Evolutionary conservation across 441 rosid genomes (phyloP).

Genomic region (Croton setiger): DNA sequence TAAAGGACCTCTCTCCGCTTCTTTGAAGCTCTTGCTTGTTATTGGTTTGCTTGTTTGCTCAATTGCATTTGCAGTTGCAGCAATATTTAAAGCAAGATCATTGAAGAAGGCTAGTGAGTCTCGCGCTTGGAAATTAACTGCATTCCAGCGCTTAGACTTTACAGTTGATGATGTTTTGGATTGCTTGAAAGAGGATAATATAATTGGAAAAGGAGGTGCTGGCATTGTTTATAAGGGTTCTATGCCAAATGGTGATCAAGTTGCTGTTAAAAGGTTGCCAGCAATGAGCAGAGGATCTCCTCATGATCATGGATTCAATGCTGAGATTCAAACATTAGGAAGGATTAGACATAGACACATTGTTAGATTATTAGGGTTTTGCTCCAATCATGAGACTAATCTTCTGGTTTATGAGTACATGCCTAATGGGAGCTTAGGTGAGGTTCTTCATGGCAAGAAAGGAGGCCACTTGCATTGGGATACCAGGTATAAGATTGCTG

Average conservation of each 20-base stretch:
- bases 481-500: conserved; percentile 91
- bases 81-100: conserved; percentile 80
- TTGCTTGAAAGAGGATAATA: conserved; percentile 86
- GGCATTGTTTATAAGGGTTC: conserved; percentile 88
- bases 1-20: conserved; percentile 73
- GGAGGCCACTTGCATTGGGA: conserved; percentile 97
- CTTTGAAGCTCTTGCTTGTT: conserved; percentile 86
- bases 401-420: conserved; percentile 84
- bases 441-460: conserved; percentile 95
- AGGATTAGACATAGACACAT: conserved; percentile 90
- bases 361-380: conserved; percentile 79
- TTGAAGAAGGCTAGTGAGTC: conserved; percentile 82
- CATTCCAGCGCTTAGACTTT: conserved; percentile 94
- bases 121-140: conserved; percentile 88
- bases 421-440: conserved; percentile 97
- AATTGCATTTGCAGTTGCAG: conserved; percentile 80
- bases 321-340: conserved; percentile 94
- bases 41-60: conserved; percentile 88
- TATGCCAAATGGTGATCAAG: conserved; percentile 79
- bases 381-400: conserved; percentile 94
- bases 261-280: conserved; percentile 86
- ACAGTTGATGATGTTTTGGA: conserved; percentile 84
- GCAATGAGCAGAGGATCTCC: conserved; percentile 86
- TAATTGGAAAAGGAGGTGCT: conserved; percentile 97
- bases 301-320: conserved; percentile 96